Evolutionary conservation across 495 filamentous ascomycete species (phyloP), one percentile per base, ranked within the genome.

Genomic region (Aspergillus coremiiformis): DNA sequence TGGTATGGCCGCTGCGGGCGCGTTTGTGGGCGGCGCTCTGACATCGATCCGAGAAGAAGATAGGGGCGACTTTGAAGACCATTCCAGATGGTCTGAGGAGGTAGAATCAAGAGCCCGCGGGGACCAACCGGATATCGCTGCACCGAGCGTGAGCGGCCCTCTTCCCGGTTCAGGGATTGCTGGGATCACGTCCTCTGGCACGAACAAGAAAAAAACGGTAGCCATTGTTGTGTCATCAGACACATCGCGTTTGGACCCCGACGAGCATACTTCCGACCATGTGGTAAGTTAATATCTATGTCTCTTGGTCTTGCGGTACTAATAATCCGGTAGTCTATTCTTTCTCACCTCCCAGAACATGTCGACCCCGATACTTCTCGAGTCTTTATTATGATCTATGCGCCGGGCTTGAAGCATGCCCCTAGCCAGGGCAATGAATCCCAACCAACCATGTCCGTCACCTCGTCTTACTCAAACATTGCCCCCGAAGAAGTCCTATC

Each of bases 381-480:
- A 56, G 75, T 95, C 27, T 93, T 95, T 54, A 75, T 95, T 45
- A 77, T 96, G 51, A 94, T 96, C 63, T 94, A 95, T 63, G 82
- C 87, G 11, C 90, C 90, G 0, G 78, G 77, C 24, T 73, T 94
- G 51, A 89, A 87, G 67, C 84, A 87, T 54, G 72, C 78, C 15
- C 66, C 70, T 53, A 61, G 52, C 35, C 64, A 68, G 44, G 62
- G 65, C 8, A 67, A 63, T 58, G 61, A 63, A 21, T 71, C 68
- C 23, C 66, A 63, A 27, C 69, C 70, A 43, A 75, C 75, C 26
- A 75, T 80, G 32, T 93, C 89, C 12, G 72, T 91, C 50, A 81
- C 84, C 52, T 94, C 90, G 8, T 94, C 90, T 0, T 95, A 89
- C 65, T 92, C 89, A 6, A 90, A 90, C 64, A 90, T 93, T 51